Conservation (phyloP, 1,139 yeast species). For the Hemisphaericaspora xylofermentans region DNA sequence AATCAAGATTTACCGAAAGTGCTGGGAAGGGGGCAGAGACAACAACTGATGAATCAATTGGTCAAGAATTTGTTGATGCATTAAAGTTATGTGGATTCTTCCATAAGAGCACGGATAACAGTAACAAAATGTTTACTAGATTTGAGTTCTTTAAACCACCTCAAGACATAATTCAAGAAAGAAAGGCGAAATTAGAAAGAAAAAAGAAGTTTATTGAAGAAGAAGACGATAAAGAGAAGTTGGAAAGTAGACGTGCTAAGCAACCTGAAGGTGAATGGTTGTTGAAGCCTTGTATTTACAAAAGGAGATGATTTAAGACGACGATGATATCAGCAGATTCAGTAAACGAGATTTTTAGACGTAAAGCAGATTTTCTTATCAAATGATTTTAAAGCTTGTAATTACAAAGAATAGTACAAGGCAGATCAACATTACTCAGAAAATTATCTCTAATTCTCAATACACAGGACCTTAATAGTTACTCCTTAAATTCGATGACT, state of each 20-base stretch:
- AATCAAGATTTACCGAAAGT: conserved; percentile 77
- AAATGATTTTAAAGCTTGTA: too few relatives aligned
- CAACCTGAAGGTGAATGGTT: conserved; percentile 83
- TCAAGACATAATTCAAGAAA: conserved; percentile 63
- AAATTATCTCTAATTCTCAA: too few relatives aligned
- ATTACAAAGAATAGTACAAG: too few relatives aligned
- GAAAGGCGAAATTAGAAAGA: conserved; percentile 61
- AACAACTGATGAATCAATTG: conserved; percentile 41
- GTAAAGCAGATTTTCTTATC: too few relatives aligned
- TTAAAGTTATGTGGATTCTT: conserved; percentile 79
- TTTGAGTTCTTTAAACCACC: conserved; percentile 93
- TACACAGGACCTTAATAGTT: too few relatives aligned
- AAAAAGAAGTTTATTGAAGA: conserved; percentile 71
- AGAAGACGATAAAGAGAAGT: conserved; percentile 58
- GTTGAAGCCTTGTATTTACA: conserved; percentile 92
- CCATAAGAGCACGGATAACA: conserved; percentile 83
- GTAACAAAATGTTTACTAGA: conserved; percentile 89
- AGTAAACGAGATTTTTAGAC: too few relatives aligned
- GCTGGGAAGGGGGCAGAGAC: conserved; percentile 20
- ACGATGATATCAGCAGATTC: too few relatives aligned
- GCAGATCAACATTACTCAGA: too few relatives aligned
- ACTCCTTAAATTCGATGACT: too few relatives aligned
- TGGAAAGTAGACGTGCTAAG: conserved; percentile 54
- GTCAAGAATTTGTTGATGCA: conserved; percentile 75
- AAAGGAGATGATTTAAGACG: conserved; percentile 59